A percentile compares a stretch with the other conserved stretches of the same genome.
phyloP scores from a whole-genome alignment of 495 filamentous ascomycete genomes.

The Aspergillus panamensis region DNA sequence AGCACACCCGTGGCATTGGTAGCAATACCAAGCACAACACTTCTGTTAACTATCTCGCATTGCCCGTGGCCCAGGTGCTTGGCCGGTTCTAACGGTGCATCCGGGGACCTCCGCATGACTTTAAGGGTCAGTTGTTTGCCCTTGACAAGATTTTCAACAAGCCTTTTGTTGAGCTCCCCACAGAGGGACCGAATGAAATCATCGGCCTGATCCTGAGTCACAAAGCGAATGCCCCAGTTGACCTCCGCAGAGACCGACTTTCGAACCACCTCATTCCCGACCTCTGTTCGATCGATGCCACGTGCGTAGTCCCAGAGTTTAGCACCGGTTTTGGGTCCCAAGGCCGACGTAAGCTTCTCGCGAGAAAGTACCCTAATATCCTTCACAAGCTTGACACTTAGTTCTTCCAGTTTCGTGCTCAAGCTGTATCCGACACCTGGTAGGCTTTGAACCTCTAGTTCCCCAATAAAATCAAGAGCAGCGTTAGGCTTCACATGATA shows the following conservation, averaged over 20 bases:
- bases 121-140: slow-evolving; percentile 88
- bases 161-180: slow-evolving; percentile 72
- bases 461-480: slow-evolving; percentile 69
- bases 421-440: slow-evolving; percentile 89
- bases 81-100: slow-evolving; percentile 87
- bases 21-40: slow-evolving; percentile 71
- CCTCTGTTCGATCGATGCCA: slow-evolving; percentile 81
- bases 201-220: slow-evolving; percentile 83
- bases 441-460: slow-evolving; percentile 70
- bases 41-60: slow-evolving; percentile 91
- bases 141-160: slow-evolving; percentile 78
- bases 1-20: slow-evolving; percentile 70
- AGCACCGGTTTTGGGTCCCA: slow-evolving; percentile 90
- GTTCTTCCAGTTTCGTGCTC: slow-evolving; percentile 76
- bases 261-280: slow-evolving; percentile 73
- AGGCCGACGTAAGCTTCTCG: slow-evolving; percentile 63
- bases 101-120: slow-evolving; percentile 78
- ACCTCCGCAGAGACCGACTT: slow-evolving; percentile 96
- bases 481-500: slow-evolving; percentile 80
- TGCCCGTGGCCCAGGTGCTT: slow-evolving; percentile 96
- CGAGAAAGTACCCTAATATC: slow-evolving; percentile 73
- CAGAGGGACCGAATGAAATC: slow-evolving; percentile 81
- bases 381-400: slow-evolving; percentile 76
- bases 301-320: slow-evolving; percentile 89
- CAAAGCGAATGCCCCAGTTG: slow-evolving; percentile 96